Conservation (phyloP, 2,329 filamentous ascomycete genomes). For the Ilyonectria destructans region DNA sequence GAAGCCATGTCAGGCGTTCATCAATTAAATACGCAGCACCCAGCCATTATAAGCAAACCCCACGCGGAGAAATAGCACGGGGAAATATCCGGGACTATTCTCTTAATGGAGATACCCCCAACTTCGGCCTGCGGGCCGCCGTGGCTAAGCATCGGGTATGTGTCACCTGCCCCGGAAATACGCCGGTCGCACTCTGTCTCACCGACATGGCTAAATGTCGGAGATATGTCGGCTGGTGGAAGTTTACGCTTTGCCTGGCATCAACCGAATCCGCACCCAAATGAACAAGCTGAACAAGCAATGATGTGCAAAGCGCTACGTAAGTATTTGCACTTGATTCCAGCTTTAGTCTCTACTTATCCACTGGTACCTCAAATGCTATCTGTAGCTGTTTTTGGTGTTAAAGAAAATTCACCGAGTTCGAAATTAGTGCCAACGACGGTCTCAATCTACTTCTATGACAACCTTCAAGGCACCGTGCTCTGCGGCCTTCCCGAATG, state of each 20-base stretch:
- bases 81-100: not conserved
- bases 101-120: not conserved
- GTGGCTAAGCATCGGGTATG: conserved; percentile 10
- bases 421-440: not conserved
- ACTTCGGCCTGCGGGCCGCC: conserved; percentile 13
- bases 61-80: not conserved
- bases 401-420: not conserved
- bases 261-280: too few relatives aligned
- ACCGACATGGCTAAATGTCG: not conserved
- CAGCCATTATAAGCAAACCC: not conserved
- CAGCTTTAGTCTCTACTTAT: too few relatives aligned
- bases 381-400: not conserved
- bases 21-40: not conserved
- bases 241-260: not conserved
- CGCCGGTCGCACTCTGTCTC: not conserved
- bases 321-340: too few relatives aligned
- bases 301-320: too few relatives aligned
- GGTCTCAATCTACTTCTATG: conserved; percentile 38
- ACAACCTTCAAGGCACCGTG: conserved; percentile 41
- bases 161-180: not conserved
- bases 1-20: not conserved
- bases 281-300: too few relatives aligned
- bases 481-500: conserved; percentile 39
- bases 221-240: not conserved
- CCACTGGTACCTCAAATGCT: too few relatives aligned